Conservation (phyloP, 1,284 basidiomycete genomes). For the Marasmius sp. region DNA sequence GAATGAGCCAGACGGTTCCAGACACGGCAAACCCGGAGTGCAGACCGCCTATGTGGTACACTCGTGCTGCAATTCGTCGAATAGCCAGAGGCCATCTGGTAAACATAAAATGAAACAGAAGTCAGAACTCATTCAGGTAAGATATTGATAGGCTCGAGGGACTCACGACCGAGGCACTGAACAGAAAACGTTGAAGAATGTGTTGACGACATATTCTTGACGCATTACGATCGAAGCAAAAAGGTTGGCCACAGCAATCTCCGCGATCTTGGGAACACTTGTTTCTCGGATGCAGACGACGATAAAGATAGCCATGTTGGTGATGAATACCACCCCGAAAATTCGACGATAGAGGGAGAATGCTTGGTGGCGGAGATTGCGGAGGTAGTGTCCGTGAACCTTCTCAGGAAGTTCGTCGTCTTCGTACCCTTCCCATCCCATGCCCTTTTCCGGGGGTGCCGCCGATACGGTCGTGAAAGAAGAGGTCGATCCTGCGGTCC, state of each 20-base stretch:
- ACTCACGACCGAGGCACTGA: slow-evolving; percentile 35
- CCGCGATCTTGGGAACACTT: slow-evolving; percentile 33
- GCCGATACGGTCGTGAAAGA: too few relatives aligned
- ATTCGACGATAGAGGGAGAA: slow-evolving; percentile 44
- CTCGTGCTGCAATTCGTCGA: slow-evolving; percentile 36
- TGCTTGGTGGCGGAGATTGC: slow-evolving; percentile 42
- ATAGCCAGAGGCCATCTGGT: slow-evolving; percentile 37
- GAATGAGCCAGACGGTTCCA: slow-evolving; percentile 40
- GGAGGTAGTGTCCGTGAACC: slow-evolving; percentile 35
- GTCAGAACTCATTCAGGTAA: neutral
- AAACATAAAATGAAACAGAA: neutral
- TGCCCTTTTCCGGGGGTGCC: too few relatives aligned
- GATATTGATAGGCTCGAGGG: neutral
- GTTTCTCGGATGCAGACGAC: slow-evolving; percentile 30
- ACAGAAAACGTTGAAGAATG: slow-evolving; percentile 38
- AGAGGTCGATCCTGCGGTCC: too few relatives aligned
- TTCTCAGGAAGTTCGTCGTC: slow-evolving; percentile 40
- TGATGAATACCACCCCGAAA: slow-evolving; percentile 42
- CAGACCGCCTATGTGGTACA: slow-evolving; percentile 43
- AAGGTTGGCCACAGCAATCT: slow-evolving; percentile 38
- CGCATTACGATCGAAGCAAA: slow-evolving; percentile 43
- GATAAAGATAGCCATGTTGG: slow-evolving; percentile 42
- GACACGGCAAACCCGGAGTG: slow-evolving; percentile 45
- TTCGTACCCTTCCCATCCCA: slow-evolving; percentile 27
- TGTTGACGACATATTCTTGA: slow-evolving; percentile 45